Conservation (phyloP, 352 stramenopile genomes). For the Globisporangium echinulatum region DNA sequence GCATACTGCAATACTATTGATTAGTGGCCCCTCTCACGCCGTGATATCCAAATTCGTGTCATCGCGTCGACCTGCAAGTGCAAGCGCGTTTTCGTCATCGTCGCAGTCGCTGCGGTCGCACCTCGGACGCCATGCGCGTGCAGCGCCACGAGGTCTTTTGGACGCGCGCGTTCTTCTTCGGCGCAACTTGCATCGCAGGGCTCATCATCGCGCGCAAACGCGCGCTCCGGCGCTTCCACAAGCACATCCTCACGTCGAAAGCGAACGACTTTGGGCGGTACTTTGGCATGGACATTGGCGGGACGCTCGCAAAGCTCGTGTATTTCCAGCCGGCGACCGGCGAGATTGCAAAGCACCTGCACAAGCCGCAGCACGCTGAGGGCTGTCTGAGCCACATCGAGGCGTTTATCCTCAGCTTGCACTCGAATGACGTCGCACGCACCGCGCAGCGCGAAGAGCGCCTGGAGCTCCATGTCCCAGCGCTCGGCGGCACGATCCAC, state of each 20-base stretch:
- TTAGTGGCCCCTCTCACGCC: too few species aligned
- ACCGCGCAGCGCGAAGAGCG: slow-evolving; percentile 48
- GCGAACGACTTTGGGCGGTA: slow-evolving; percentile 56
- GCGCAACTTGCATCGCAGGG: slow-evolving; percentile 56
- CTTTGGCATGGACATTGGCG: slow-evolving; percentile 92
- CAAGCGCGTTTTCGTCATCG: background rate
- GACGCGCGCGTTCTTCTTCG: slow-evolving; percentile 68
- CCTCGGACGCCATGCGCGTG: slow-evolving; percentile 1
- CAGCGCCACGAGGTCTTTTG: slow-evolving; percentile 46
- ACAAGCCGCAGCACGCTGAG: slow-evolving; percentile 25
- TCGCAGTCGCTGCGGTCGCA: background rate
- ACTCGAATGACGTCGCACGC: slow-evolving; percentile 25
- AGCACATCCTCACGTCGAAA: slow-evolving; percentile 64
- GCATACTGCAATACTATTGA: too few species aligned
- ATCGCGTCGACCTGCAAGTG: background rate
- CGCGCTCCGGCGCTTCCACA: slow-evolving; percentile 63
- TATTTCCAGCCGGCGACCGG: slow-evolving; percentile 84
- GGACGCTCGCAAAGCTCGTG: slow-evolving; percentile 90
- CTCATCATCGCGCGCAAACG: slow-evolving; percentile 62
- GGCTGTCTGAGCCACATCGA: slow-evolving; percentile 51
- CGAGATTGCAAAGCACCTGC: slow-evolving; percentile 15
- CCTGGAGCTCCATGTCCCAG: slow-evolving; percentile 65
- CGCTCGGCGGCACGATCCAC: slow-evolving; percentile 90
- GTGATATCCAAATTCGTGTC: too few species aligned
- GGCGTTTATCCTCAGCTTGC: slow-evolving; percentile 38